Conservation (phyloP, 2,329 filamentous ascomycete species). For the Hypomyces perniciosus region DNA sequence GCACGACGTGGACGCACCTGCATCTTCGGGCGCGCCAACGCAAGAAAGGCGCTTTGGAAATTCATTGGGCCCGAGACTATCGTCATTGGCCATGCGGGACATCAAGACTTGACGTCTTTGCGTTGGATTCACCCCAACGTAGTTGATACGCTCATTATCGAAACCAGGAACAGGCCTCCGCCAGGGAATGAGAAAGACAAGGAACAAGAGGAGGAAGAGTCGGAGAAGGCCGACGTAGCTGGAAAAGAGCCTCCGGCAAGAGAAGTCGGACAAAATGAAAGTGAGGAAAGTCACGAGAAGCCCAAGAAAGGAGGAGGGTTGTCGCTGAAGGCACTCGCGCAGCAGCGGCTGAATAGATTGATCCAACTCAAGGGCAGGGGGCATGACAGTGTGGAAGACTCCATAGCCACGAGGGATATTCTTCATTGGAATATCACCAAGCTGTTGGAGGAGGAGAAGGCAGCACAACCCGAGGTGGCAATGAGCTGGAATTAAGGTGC, state of each 20-base stretch:
- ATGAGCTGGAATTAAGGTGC: not conserved
- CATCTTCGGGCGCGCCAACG: slow-evolving; percentile 36
- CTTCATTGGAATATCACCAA: slow-evolving; percentile 31
- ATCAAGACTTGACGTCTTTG: slow-evolving; percentile 37
- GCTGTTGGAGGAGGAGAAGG: not conserved
- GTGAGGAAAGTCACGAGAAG: slow-evolving; percentile 8
- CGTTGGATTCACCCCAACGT: slow-evolving; percentile 42
- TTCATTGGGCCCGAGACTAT: slow-evolving; percentile 42
- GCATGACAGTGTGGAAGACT: slow-evolving; percentile 42
- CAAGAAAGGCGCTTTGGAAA: slow-evolving; percentile 36
- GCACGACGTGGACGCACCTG: slow-evolving; percentile 28
- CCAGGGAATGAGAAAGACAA: slow-evolving; percentile 16
- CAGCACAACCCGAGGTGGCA: not conserved
- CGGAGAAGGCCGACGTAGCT: not conserved
- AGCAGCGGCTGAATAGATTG: slow-evolving; percentile 29
- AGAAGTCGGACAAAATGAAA: not conserved
- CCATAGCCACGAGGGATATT: slow-evolving; percentile 37
- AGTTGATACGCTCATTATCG: slow-evolving; percentile 39
- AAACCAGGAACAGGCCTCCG: slow-evolving; percentile 15
- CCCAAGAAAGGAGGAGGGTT: slow-evolving; percentile 19
- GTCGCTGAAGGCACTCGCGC: slow-evolving; percentile 35
- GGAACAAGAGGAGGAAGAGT: slow-evolving; percentile 11
- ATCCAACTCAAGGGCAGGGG: slow-evolving; percentile 33
- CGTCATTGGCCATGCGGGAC: slow-evolving; percentile 40
- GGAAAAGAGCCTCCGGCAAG: not conserved